Base-by-base conservation (phyloP, 345 rosid species). In the Citrus glauca region DNA sequence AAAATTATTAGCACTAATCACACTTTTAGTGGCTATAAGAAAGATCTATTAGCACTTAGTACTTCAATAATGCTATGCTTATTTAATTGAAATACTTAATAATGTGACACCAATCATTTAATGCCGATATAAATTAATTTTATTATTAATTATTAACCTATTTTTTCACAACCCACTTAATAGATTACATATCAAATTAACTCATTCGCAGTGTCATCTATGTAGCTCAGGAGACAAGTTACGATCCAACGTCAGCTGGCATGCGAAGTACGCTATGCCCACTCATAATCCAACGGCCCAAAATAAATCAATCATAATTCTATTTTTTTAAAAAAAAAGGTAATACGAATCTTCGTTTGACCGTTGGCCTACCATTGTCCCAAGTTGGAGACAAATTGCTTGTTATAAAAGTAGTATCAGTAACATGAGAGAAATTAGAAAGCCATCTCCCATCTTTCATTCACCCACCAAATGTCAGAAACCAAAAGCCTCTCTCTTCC, bases 321-420 rank as follows among this genome's bases (percentile, higher is more conserved):
- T 2, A 2, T 2, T 1, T 45, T 13, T 45, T 45, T 11, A 25
- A 25, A 25, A 0, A 4, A 38, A 69, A 70, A 70, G n/a, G 3
- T 22, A 13, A n/a, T 69, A 72, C 9, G 6, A 14, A 40, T 53
- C 64, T 68, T 27, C 56, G 74, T 78, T 78, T 78, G 76, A 78
- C 76, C 76, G 81, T 78, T 78, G 81, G 81, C 81, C 81, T 78
- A 78, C 81, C 76, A 55, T 64, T 63, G 71, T 78, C 81, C 79
- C 64, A 71, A n/a, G 76, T 78, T 59, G 75, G 80, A 77, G 69
- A 62, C 63, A 22, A 30, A 64, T 78, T 48, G 81, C 81, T 78
- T 71, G 64, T 24, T 64, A 40, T 38, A 79, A 79, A 73, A 66
- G 81, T 64, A 74, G 77, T 48, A 24, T n/a, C 24, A 30, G 37